Base-by-base conservation (phyloP, 1,284 basidiomycete species). In the Cryptococcus sp. region DNA sequence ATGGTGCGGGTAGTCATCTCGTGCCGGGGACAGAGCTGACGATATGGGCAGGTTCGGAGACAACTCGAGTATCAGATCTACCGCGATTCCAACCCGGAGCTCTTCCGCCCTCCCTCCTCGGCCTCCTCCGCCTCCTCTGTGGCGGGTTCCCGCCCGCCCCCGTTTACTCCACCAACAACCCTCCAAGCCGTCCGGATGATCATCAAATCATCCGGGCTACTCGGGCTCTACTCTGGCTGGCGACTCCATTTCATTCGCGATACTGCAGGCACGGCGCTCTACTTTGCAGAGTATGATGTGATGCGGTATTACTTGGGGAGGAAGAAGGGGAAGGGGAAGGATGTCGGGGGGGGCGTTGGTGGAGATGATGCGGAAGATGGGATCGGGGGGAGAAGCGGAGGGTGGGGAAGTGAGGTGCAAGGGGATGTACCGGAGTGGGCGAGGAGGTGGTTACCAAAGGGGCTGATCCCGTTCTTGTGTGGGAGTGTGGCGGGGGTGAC, bases 51-150 rank as follows among this genome's bases (percentile, higher is more conserved):
- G 88, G 87, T 92, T 54, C 86, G 91, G 60, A 81, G 91, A 64
- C 94, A 98, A 70, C 80, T 98, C 50, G 95, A 98, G 77, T 98
- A 89, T 69, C 86, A 90, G 48, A 98, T 98, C 59, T 76, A 71
- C 56, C 64, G 71, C 4, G 74, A 74, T 53, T 64, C 67, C 5
- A 70, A 72, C 49, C 71, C 70, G 3, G 62, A 66, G 35, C 48
- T 64, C 18, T 72, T 64, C 45, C 4, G 9, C 5, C 28, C 59
- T 54, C 3, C 54, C 63, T 6, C 53, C 52, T 39, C 24, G 39
- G 24, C 44, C 53, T 47, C 52, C 50, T 20, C 40, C 46, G 51
- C 48, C 23, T 54, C 42, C 4, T 35, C 45, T 13, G 51, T 52
- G 12, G 54, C 65, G 9, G 56, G 60, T 8, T 53, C 55, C 2